phyloP scores from a whole-genome alignment of 768 basidiomycete species.

The Pleurotus platypus region DNA sequence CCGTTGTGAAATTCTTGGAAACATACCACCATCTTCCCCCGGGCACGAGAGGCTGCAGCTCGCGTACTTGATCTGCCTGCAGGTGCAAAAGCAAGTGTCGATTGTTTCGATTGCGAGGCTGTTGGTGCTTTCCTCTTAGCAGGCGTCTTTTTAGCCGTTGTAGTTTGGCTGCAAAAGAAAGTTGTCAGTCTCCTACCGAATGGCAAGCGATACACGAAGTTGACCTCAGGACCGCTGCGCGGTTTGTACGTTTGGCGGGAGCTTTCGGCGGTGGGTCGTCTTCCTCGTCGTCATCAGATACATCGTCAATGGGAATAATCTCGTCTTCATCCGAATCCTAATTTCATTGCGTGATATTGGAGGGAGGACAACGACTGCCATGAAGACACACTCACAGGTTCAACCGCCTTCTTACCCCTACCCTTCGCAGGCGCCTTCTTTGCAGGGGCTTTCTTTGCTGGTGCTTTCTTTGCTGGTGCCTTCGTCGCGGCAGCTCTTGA shows the following conservation, averaged over 20 bases:
- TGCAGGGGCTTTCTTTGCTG: slow-evolving; percentile 29
- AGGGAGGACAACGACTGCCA: not conserved
- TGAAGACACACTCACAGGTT: slow-evolving; percentile 7
- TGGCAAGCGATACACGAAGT: not conserved
- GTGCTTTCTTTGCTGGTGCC: slow-evolving; percentile 31
- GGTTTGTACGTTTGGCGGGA: slow-evolving; percentile 52
- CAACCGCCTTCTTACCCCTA: slow-evolving; percentile 51
- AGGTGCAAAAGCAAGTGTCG: slow-evolving; percentile 63
- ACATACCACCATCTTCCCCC: slow-evolving; percentile 55
- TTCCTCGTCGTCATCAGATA: slow-evolving; percentile 44
- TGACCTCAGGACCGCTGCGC: slow-evolving; percentile 66
- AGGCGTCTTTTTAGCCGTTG: slow-evolving; percentile 32
- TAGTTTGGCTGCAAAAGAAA: slow-evolving; percentile 24
- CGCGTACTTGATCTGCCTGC: slow-evolving; percentile 53
- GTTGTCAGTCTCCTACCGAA: not conserved
- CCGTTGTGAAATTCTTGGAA: not conserved
- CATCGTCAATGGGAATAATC: slow-evolving; percentile 28
- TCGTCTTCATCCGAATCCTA: slow-evolving; percentile 45
- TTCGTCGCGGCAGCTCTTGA: slow-evolving; percentile 29
- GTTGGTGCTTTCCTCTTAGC: slow-evolving; percentile 54
- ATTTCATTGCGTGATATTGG: slow-evolving; percentile 30
- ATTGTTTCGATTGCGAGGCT: slow-evolving; percentile 41
- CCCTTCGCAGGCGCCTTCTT: slow-evolving; percentile 35
- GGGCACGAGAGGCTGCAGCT: slow-evolving; percentile 68
- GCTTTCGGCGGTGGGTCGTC: slow-evolving; percentile 37